Base-by-base conservation (phyloP, 129 eudicot species). In the Escallonia herrerae region DNA sequence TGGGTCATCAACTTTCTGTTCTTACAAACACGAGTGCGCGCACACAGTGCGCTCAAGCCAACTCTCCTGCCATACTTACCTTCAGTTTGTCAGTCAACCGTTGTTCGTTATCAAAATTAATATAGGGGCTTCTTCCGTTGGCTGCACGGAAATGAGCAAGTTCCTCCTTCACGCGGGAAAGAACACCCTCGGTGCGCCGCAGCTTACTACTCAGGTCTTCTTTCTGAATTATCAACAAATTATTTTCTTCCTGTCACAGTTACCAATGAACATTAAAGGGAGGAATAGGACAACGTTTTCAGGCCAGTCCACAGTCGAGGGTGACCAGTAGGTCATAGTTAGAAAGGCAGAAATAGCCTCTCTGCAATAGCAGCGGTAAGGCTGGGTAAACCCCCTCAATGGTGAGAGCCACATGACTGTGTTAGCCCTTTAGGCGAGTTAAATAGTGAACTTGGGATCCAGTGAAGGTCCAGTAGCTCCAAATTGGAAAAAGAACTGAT, bases 171-270 rank as follows among this genome's bases (percentile, higher is more conserved):
- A 82, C 76, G 10, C 95, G 91, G 40, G 65, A 48, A 51, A 93
- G 74, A 40, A 67, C 68, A 10, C 77, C 83, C 59, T 86, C 95
- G 9, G 79, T 75, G 50, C 77, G 84, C 43, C 77, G 73, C 67
- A 94, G 76, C 74, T 83, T 94, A 54, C 61, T 64, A 73, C 68
- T 62, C 33, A 94, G 81, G 47, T 94, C 95, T 39, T 94, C 99
- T 64, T 89, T 94, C 56, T 89, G 86, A 64, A 65, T 38, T 76
- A 76, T 88, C 65, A 94, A 71, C 5, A 43, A 38, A 82, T 86
- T 94, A 83, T 94, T 89, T 69, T 94, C 99, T 58, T 94, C 99
- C 99, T 94, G 90, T 69, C 57, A 59, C 48, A 63, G 47, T 40
- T 33, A 58, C 33, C 54, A 49, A 49, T 49, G 12, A 49, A 49